Percentiles rank a stretch among this genome's conserved stretches.
Conservation (phyloP, 805 yeast species). For the Wickerhamiella qilinensis region DNA sequence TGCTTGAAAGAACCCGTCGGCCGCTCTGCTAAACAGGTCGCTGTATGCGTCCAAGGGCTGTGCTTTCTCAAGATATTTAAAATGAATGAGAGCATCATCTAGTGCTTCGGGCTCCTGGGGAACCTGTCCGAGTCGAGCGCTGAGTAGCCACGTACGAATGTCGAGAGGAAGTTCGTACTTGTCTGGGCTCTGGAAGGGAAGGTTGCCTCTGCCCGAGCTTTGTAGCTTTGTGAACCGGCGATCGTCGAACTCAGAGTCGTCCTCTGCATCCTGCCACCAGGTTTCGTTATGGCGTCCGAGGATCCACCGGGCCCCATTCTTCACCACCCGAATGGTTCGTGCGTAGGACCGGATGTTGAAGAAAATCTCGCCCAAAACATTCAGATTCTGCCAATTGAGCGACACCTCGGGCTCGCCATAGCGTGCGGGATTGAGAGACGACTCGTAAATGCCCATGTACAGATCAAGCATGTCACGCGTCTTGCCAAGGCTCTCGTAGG, state of each 20-base stretch:
- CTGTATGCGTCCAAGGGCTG: slow-evolving; percentile 39
- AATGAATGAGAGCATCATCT: slow-evolving; percentile 61
- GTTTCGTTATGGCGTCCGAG: slow-evolving; percentile 46
- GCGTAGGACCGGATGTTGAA: slow-evolving; percentile 26
- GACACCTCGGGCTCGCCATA: slow-evolving; percentile 16
- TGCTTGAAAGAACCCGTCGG: slow-evolving; percentile 49
- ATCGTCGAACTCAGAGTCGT: slow-evolving; percentile 74
- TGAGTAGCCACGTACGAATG: slow-evolving; percentile 66
- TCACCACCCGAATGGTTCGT: slow-evolving; percentile 45
- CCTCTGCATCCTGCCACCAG: slow-evolving; percentile 48
- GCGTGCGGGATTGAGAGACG: slow-evolving; percentile 10
- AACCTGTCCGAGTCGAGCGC: slow-evolving; percentile 47
- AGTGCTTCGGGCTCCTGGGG: slow-evolving; percentile 24
- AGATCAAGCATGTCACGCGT: slow-evolving; percentile 9
- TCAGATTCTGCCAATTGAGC: slow-evolving; percentile 81
- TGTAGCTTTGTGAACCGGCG: slow-evolving; percentile 27
- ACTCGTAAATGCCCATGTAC: slow-evolving; percentile 12
- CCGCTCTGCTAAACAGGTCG: slow-evolving; percentile 67
- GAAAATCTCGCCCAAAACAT: slow-evolving; percentile 67
- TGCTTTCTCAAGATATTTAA: slow-evolving; percentile 38
- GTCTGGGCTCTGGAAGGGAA: neutral
- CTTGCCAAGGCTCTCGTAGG: slow-evolving; percentile 11
- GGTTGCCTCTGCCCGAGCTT: slow-evolving; percentile 1
- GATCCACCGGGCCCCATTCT: slow-evolving; percentile 68
- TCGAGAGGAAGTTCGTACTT: slow-evolving; percentile 58